Evolutionary conservation across 2,329 filamentous ascomycete species (phyloP), one percentile per base, ranked within the genome.

Genomic region (Xylaria sp.): DNA sequence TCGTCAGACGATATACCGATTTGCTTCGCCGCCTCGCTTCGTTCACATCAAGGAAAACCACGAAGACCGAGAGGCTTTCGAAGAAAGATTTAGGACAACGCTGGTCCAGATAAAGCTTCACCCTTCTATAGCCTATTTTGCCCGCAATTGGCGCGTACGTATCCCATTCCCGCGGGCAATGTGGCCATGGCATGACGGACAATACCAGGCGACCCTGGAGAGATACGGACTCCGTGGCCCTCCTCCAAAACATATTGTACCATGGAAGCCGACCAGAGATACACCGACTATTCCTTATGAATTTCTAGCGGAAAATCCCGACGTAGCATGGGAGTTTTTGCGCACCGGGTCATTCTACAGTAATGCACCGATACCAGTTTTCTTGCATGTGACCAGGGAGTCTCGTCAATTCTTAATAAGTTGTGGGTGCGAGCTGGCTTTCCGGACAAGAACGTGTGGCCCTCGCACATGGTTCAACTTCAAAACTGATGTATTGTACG

Each of bases 331-430:
- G 65, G 63, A 69, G 21, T 60, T 73, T 40, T 13, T 68, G 18
- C 70, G 71, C 9, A 50, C 13, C 57, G 65, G 69, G 5, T 66
- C 23, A 27, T 69, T 74, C 27, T 69, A 54, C 10, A 75, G 74
- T 12, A 12, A 62, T 1, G 71, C 69, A 0, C 75, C 76, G 0
- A 72, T 74, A 25, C 77, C 76, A 5, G 6, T 69, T 1, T 68
- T 76, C 21, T 68, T 80, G 5, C 74, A 77, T 63, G 68, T 73
- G n/a, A 75, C 67, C 53, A 72, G 54, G 2, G 78, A 80, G 70
- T 75, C 78, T 5, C 76, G 79, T 25, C 57, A 66, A 23, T 40
- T 63, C 21, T 66, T 75, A 2, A 62, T 69, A 21, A 60, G 40
- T 4, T 54, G 58, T 48, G 73, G 72, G 10, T 74, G 72, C 47